Evolutionary conservation across 2,329 filamentous ascomycete genomes (phyloP), one percentile per base, ranked within the genome.

Genomic region (Penicillium hesseltinei): DNA sequence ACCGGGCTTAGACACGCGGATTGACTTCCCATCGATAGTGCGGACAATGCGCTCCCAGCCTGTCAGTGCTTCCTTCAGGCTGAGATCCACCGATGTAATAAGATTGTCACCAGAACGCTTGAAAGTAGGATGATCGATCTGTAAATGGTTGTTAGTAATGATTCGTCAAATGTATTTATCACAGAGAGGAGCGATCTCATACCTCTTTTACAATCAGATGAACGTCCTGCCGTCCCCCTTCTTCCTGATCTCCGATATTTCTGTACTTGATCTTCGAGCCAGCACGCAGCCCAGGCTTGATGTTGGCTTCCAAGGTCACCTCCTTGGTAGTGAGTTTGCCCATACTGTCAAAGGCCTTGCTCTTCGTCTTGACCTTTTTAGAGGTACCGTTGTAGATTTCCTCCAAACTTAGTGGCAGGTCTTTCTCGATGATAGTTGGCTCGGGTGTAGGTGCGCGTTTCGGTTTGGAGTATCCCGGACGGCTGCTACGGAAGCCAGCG

Each of bases 241-340:
- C 94, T 60, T 96, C 92, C 74, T 97, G 92, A 75, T 99, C 94
- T 11, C 94, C 94, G n/a, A 99, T 92, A 42, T 93, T 92, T 71
- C 90, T 90, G 73, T 96, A 99, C 78, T 97, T 97, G 77, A 99
- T 96, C 82, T 97, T 99, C 70, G 91, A 96, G 31, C 94, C 94
- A 67, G 95, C 92, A 79, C 97, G 97, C 76, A 97, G 79, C 58
- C 94, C 94, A 6, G 91, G 88, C 79, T 97, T 97, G 78, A 99
- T 96, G 46, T 92, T 91, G 51, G 97, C 93, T 71, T 96, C 92
- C 31, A 99, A 80, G 19, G 97, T 91, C 69, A 92, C 90, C 68
- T 99, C 94, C 59, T 92, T 90, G 3, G 88, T 89, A 43, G 85
- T 90, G 66, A 92, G 87, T 80, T 96, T 96, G 57, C 91, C 91